Percentiles rank a stretch among this genome's conserved stretches.
Evolutionary conservation across 1,284 basidiomycete species (phyloP).

Genomic region (Ceraceosorus guamensis): DNA sequence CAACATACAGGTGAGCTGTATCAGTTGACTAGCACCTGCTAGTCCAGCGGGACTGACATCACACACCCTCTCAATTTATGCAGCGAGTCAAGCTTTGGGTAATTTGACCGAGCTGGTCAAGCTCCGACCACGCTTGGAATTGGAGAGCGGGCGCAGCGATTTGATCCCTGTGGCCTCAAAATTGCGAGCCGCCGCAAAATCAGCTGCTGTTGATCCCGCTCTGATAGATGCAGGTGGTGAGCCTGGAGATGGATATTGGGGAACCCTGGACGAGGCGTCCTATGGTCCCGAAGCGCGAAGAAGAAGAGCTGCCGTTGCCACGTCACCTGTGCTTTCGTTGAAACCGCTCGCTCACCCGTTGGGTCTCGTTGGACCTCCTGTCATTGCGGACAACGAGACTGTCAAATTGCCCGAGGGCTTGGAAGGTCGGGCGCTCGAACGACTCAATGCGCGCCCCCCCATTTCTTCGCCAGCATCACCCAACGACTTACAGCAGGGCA

Average conservation of each 20-base stretch:
- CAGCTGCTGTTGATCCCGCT: constrained; percentile 24
- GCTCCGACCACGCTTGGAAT: neutral
- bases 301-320: constrained; percentile 7
- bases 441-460: no score
- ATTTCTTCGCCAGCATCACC: no score
- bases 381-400: constrained; percentile 21
- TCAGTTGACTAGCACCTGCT: neutral
- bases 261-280: constrained; percentile 20
- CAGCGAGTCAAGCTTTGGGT: neutral
- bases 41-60: no score
- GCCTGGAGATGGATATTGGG: constrained; percentile 24
- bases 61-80: neutral
- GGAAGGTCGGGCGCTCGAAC: constrained; percentile 15
- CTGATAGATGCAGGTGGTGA: constrained; percentile 17
- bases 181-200: neutral
- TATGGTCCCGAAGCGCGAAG: constrained; percentile 1
- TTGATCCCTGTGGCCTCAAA: neutral
- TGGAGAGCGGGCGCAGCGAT: neutral
- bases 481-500: neutral
- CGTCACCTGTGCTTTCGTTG: constrained; percentile 8
- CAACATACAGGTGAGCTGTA: neutral
- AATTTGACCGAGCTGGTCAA: neutral
- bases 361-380: constrained; percentile 9
- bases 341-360: constrained; percentile 8
- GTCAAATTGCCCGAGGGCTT: constrained; percentile 20